Evolutionary conservation across 129 eudicot genomes (phyloP).

Genomic region (Daucus carota): DNA sequence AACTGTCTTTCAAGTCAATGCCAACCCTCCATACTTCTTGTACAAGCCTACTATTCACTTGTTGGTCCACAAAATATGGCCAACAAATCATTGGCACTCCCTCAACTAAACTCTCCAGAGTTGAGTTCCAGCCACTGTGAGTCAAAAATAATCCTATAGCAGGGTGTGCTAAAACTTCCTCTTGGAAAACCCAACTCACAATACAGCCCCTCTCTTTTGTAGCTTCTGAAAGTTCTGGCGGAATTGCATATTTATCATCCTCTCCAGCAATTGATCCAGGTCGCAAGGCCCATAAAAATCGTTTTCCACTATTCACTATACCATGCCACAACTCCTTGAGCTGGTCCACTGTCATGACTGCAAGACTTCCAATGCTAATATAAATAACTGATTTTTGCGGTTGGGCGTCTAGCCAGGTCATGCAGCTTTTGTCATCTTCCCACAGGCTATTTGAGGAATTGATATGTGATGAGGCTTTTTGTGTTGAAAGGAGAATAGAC

Average conservation of each 20-base stretch:
- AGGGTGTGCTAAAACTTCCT: constrained; percentile 49
- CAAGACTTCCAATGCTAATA: constrained; percentile 34
- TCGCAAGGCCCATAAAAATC: constrained; percentile 45
- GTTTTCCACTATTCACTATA: constrained; percentile 35
- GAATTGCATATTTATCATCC: constrained; percentile 12
- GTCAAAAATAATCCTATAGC: constrained; percentile 55
- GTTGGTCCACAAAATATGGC: constrained; percentile 50
- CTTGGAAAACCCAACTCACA: constrained; percentile 60
- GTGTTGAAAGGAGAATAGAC: constrained; percentile 6
- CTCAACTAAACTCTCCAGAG: constrained; percentile 43
- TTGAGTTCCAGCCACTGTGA: constrained; percentile 70
- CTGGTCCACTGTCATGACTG: constrained; percentile 29
- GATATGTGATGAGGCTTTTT: neutral
- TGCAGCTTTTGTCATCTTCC: constrained; percentile 26
- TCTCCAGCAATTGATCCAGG: constrained; percentile 24
- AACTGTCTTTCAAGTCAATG: constrained; percentile 43
- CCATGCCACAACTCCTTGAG: constrained; percentile 54
- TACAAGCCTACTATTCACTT: constrained; percentile 53
- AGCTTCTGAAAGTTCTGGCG: constrained; percentile 20
- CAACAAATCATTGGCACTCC: constrained; percentile 67
- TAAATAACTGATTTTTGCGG: constrained; percentile 26
- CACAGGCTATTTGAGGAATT: constrained; percentile 28
- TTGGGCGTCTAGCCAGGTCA: constrained; percentile 37
- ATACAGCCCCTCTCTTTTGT: constrained; percentile 45
- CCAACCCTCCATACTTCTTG: constrained; percentile 54